Evolutionary conservation across 2,329 filamentous ascomycete species (phyloP).

Genomic region (Calonectria naviculata): DNA sequence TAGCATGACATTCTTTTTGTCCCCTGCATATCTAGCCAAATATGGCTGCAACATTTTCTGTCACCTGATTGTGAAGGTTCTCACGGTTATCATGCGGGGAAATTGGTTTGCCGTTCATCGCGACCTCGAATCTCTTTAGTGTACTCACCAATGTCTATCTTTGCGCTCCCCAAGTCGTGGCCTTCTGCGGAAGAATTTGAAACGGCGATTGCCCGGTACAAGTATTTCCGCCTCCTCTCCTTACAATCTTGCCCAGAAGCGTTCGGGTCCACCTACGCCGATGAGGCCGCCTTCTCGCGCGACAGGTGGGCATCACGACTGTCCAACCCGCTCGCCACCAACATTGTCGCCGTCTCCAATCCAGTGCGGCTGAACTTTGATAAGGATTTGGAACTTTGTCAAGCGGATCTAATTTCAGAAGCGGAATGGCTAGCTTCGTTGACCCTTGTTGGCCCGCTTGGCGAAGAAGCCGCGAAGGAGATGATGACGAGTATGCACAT

Average conservation of each 20-base stretch:
- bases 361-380: accelerated
- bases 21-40: too few species aligned
- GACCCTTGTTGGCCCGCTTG: constrained; percentile 19
- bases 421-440: constrained; percentile 27
- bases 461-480: neutral
- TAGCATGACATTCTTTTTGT: too few species aligned
- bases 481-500: constrained; percentile 10
- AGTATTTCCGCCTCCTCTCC: constrained; percentile 21
- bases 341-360: neutral
- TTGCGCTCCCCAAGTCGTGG: neutral
- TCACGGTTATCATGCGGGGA: neutral
- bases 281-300: neutral
- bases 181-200: neutral
- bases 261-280: constrained; percentile 24
- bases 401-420: neutral
- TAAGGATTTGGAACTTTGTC: neutral
- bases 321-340: constrained; percentile 11
- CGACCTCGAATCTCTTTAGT: neutral
- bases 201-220: constrained; percentile 11
- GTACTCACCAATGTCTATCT: neutral
- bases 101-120: too few species aligned
- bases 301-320: constrained; percentile 18
- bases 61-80: neutral
- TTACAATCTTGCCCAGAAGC: constrained; percentile 21
- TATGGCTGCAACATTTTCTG: neutral